phyloP scores from a whole-genome alignment of 2,329 filamentous ascomycete genomes.

The Paecilomyces formosus region DNA sequence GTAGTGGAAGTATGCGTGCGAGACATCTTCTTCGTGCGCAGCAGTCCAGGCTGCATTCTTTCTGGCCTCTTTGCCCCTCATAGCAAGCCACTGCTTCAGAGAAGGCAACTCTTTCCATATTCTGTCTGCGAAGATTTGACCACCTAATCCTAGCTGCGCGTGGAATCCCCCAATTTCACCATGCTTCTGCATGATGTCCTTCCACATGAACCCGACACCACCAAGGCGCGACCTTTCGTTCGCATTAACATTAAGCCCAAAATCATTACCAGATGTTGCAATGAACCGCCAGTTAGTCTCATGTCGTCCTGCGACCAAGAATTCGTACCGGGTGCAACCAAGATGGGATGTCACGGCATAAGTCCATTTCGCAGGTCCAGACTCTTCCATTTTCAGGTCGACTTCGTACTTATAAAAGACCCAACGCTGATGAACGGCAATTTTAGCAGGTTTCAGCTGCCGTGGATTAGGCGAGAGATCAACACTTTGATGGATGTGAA shows the following conservation, averaged over 20 bases:
- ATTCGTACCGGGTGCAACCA: conserved; percentile 97
- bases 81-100: conserved; percentile 89
- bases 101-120: conserved; percentile 94
- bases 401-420: conserved; percentile 93
- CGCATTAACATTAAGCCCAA: conserved; percentile 76
- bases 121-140: conserved; percentile 91
- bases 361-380: conserved; percentile 76
- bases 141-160: conserved; percentile 81
- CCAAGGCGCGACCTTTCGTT: conserved; percentile 80
- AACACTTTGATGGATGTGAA: conserved; percentile 83
- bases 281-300: conserved; percentile 95
- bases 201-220: conserved; percentile 95
- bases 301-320: conserved; percentile 80
- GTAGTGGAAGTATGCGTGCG: conserved; percentile 96
- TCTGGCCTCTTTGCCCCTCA: conserved; percentile 85
- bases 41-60: conserved; percentile 90
- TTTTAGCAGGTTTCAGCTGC: conserved; percentile 73
- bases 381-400: conserved; percentile 81
- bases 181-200: conserved; percentile 95
- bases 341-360: conserved; percentile 96
- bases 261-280: conserved; percentile 93
- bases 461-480: conserved; percentile 90
- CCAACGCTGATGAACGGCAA: conserved; percentile 88
- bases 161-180: conserved; percentile 95
- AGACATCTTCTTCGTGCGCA: conserved; percentile 88